Conservation (phyloP, 495 filamentous ascomycete genomes). For the Stereocaulon alpinum region DNA sequence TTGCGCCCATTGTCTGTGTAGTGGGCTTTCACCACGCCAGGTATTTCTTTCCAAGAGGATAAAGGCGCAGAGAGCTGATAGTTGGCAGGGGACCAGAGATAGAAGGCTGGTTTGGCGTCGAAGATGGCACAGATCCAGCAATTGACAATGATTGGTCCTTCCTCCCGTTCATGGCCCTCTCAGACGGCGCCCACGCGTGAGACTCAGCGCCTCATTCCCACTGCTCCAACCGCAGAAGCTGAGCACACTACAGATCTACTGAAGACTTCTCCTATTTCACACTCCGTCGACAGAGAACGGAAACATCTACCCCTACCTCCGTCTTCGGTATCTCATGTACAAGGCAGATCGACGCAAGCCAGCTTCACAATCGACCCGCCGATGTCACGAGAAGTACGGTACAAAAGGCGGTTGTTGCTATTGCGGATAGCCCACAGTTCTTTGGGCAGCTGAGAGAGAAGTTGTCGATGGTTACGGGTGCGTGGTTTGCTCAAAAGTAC, state of each 20-base stretch:
- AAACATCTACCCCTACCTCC: constrained; percentile 55
- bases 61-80: background rate
- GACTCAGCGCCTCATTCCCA: constrained; percentile 24
- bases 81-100: constrained; percentile 75
- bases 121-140: constrained; percentile 70
- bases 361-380: constrained; percentile 63
- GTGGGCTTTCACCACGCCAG: constrained; percentile 95
- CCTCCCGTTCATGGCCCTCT: constrained; percentile 95
- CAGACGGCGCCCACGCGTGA: constrained; percentile 90
- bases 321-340: constrained; percentile 96
- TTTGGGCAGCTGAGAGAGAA: constrained; percentile 74
- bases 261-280: constrained; percentile 99
- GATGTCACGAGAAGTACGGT: constrained; percentile 94
- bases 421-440: constrained; percentile 77
- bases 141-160: constrained; percentile 83
- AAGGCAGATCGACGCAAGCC: constrained; percentile 72
- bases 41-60: constrained; percentile 32
- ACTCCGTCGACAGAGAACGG: constrained; percentile 57
- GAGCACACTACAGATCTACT: constrained; percentile 45
- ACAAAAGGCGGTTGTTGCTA: constrained; percentile 96
- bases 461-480: constrained; percentile 76
- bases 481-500: constrained; percentile 95
- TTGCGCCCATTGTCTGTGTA: constrained; percentile 60
- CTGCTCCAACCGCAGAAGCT: constrained; percentile 6
- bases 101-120: constrained; percentile 75